phyloP scores from a whole-genome alignment of 83 land plant species.

The Picea engelmannii region DNA sequence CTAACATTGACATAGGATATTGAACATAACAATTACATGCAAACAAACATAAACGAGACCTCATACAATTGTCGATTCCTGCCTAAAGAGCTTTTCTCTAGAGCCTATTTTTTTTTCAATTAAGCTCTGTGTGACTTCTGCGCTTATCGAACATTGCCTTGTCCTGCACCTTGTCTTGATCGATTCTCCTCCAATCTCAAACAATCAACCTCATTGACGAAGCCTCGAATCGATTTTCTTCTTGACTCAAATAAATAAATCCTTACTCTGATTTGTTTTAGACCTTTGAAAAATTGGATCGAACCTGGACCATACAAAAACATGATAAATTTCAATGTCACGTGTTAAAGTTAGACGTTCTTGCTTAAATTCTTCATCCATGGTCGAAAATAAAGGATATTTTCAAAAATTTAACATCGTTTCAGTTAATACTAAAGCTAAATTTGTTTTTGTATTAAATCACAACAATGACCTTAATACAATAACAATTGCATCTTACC shows the following conservation, averaged over 20 bases:
- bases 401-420: background rate
- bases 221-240: background rate
- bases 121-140: slow-evolving; percentile 17
- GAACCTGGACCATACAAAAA: background rate
- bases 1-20: too few species aligned
- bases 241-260: background rate
- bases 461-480: too few species aligned
- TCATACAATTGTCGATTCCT: slow-evolving; percentile 24
- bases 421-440: too few species aligned
- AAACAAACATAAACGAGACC: slow-evolving; percentile 40
- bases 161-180: background rate
- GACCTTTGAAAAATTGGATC: background rate
- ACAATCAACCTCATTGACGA: background rate
- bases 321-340: background rate
- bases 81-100: slow-evolving; percentile 18
- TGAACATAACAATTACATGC: too few species aligned
- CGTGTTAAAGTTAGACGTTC: background rate
- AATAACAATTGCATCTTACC: too few species aligned
- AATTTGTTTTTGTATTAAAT: too few species aligned
- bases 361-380: background rate
- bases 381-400: background rate
- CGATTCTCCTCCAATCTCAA: background rate
- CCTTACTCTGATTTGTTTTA: background rate
- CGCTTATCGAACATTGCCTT: slow-evolving; percentile 12
- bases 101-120: background rate